Base-by-base conservation (phyloP, 371 early-diverging fungal genomes). In the Apophysomyces variabilis region DNA sequence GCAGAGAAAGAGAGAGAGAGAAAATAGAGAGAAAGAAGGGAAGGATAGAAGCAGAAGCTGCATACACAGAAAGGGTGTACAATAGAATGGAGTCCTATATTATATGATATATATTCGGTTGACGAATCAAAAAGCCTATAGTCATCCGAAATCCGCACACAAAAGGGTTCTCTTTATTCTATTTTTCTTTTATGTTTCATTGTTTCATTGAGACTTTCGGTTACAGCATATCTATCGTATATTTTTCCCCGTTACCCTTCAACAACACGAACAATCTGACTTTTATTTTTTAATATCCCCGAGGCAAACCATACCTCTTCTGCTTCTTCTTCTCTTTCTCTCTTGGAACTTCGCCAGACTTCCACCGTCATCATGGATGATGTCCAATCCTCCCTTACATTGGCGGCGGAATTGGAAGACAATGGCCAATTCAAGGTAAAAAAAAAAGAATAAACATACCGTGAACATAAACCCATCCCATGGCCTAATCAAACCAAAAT, bases 381-480 rank as follows among this genome's bases (percentile, higher is more conserved):
- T 66, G 74, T 68, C 6, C 54, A 66, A 69, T 65, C 75, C 57
- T 71, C 76, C 57, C 62, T 78, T 38, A 58, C 66, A 57, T 47
- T 58, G 35, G 81, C 81, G 50, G 63, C 67, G 47, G 68, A 74
- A 62, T 58, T 78, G 44, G 73, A 73, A 70, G 70, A 76, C 36
- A 71, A 76, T 37, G 81, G 78, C 45, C 76, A 73, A 63, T 62
- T 74, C 39, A 78, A 76, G 68, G 81, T 74, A 72, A 68, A 43
- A 36, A 12, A 32, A 13, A 11, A 16, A n/a, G 60, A 16, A 32
- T 5, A 41, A 5, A 18, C 11, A 16, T 26, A 26, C 32, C 32
- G 3, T 26, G 32, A 26, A 26, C 32, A 26, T 26, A 26, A 26
- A 3, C 32, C 32, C 32, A 26, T 26, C 32, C 32, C 32, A 26